Evolutionary conservation across 257 asterid species (phyloP).

Genomic region (Solanum ossicruentum): DNA sequence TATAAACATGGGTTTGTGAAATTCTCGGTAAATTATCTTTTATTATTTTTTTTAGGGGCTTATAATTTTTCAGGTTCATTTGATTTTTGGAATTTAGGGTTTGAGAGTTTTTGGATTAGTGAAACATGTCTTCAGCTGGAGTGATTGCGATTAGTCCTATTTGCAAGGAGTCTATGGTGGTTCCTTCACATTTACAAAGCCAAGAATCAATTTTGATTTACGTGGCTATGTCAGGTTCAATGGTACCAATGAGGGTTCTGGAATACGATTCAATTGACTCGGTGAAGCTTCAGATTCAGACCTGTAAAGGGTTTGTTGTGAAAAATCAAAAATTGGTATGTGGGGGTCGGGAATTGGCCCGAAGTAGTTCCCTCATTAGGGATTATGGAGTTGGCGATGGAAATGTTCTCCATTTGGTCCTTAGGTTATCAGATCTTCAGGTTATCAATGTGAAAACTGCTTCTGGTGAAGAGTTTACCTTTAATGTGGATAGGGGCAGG

Average conservation of each 20-base stretch:
- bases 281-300: conserved; percentile 59
- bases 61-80: background rate
- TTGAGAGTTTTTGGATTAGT: conserved; percentile 11
- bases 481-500: conserved; percentile 54
- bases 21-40: background rate
- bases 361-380: conserved; percentile 60
- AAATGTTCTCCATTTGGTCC: conserved; percentile 65
- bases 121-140: conserved; percentile 68
- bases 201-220: conserved; percentile 45
- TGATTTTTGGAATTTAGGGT: conserved; percentile 7
- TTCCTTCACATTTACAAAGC: conserved; percentile 29
- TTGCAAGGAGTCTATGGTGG: conserved; percentile 27
- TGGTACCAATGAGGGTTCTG: conserved; percentile 64
- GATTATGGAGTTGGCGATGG: conserved; percentile 80
- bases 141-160: conserved; percentile 45
- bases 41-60: conserved; percentile 8
- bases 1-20: conserved; percentile 10
- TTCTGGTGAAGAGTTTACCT: conserved; percentile 66
- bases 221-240: conserved; percentile 57
- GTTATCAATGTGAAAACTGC: conserved; percentile 50
- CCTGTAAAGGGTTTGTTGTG: conserved; percentile 55
- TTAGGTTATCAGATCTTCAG: conserved; percentile 66
- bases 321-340: conserved; percentile 70
- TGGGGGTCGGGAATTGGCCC: conserved; percentile 68
- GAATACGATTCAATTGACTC: conserved; percentile 69